Conservation (phyloP, 2,329 filamentous ascomycete genomes). For the Penicillium sp. region DNA sequence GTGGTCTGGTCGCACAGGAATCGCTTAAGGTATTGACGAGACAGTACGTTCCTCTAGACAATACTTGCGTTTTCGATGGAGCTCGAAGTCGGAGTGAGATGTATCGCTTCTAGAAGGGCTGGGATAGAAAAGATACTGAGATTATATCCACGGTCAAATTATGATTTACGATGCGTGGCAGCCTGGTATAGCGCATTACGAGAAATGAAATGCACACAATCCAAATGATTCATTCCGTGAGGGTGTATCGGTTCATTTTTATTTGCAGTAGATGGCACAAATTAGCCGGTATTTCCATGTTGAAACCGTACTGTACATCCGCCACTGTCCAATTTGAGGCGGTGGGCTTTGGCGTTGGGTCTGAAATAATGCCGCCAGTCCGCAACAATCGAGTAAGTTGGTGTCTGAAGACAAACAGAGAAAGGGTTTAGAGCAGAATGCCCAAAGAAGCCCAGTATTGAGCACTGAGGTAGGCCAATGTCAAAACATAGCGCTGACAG, state of each 20-base stretch:
- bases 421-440: background rate
- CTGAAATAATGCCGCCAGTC: background rate
- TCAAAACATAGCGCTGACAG: background rate
- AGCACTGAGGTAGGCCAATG: background rate
- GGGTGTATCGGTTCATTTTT: background rate
- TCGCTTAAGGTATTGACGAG: slow-evolving; percentile 77
- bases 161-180: slow-evolving; percentile 12
- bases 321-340: background rate
- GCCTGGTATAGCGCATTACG: background rate
- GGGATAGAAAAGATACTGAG: background rate
- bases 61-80: slow-evolving; percentile 64
- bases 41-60: slow-evolving; percentile 65
- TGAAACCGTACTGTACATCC: background rate
- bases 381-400: background rate
- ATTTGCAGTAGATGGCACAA: background rate
- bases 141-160: background rate
- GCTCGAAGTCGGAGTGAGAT: slow-evolving; percentile 57
- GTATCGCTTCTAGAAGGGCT: slow-evolving; percentile 45
- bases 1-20: slow-evolving; percentile 95
- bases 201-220: background rate
- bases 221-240: background rate
- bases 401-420: background rate
- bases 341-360: background rate
- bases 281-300: background rate
- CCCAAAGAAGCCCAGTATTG: background rate